These are phyloP conservation scores for Pythium phragmiticola DNA, from an alignment of 352 stramenopile species.

Conservation along the genomic window DNA sequence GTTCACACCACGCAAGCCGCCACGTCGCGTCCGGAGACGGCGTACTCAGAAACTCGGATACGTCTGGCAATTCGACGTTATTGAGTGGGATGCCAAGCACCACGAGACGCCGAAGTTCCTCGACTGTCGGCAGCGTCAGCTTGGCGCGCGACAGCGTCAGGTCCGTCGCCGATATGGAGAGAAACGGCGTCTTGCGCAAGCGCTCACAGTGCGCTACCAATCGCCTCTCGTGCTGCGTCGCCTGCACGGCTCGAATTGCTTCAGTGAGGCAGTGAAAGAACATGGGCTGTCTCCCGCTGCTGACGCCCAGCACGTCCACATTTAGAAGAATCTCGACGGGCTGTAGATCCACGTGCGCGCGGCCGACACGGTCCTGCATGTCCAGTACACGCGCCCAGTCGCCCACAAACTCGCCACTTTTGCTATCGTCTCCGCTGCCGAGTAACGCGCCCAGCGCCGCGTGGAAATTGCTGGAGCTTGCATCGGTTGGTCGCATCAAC, in stretches of 20 bases:
- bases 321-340: background rate
- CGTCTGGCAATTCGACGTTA: background rate
- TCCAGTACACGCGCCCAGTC: constrained; percentile 6
- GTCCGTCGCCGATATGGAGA: background rate
- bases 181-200: background rate
- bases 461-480: background rate
- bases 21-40: background rate
- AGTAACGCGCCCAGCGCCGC: background rate
- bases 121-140: background rate
- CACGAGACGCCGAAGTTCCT: background rate
- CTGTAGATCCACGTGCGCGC: background rate
- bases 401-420: background rate
- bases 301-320: background rate
- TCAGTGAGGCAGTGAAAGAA: background rate
- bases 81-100: background rate
- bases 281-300: background rate
- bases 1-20: constrained; percentile 2
- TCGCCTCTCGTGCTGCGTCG: background rate
- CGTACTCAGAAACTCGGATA: too few relatives aligned
- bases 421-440: background rate
- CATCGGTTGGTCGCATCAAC: background rate
- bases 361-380: constrained; percentile 1
- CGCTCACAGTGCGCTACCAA: background rate
- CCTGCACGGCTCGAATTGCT: background rate
- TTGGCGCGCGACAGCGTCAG: background rate